These are phyloP conservation scores for Podaxis sp. DNA, from an alignment of 768 basidiomycete species.

Conservation along the genomic window DNA sequence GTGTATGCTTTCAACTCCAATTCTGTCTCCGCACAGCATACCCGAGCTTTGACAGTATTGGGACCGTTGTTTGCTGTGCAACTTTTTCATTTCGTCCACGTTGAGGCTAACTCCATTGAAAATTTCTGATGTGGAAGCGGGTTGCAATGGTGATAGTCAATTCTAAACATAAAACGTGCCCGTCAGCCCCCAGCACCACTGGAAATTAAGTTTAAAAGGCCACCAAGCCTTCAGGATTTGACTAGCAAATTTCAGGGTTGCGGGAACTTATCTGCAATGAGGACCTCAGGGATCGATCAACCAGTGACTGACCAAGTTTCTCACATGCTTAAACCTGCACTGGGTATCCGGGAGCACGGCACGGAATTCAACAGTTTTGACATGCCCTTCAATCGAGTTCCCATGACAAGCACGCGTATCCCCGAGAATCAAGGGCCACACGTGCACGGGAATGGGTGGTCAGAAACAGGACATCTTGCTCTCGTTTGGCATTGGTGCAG, in stretches of 20 bases:
- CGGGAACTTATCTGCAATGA: background rate
- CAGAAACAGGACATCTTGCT: background rate
- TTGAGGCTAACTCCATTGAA: conserved; percentile 1
- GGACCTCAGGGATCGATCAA: background rate
- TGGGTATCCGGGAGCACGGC: background rate
- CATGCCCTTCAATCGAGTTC: background rate
- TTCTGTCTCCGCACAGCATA: background rate
- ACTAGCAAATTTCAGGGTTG: background rate
- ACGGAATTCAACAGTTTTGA: background rate
- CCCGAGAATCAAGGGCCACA: background rate
- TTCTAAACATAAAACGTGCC: conserved; percentile 11
- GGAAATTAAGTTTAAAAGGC: conserved; percentile 4
- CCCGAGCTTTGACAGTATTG: background rate
- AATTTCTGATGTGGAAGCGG: conserved; percentile 13
- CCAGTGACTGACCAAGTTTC: background rate
- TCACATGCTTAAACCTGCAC: conserved; percentile 3
- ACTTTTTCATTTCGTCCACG: conserved; percentile 1
- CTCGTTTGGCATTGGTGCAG: background rate
- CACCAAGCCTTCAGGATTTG: background rate
- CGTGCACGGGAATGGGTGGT: background rate
- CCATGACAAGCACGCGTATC: conserved; percentile 8
- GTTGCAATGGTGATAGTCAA: conserved; percentile 11
- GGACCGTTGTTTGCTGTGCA: background rate
- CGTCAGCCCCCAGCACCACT: background rate
- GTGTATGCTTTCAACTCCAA: background rate